Evolutionary conservation across 257 asterid genomes (phyloP).

Genomic region (Hygrophila difformis): DNA sequence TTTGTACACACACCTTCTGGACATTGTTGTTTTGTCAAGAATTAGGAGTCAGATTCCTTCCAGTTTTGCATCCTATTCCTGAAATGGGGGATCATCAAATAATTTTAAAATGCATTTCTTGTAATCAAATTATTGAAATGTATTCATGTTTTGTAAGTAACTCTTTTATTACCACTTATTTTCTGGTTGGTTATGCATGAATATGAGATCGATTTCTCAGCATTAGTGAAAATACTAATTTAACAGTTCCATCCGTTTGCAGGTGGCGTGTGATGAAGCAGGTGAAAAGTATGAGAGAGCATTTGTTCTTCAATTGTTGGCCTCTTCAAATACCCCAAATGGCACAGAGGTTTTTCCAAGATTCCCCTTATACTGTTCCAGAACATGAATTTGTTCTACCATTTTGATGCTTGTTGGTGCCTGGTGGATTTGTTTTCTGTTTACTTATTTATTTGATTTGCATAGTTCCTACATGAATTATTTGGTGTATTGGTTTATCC

Average conservation of each 20-base stretch:
- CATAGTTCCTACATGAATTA: background rate
- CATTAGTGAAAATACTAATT: constrained; percentile 14
- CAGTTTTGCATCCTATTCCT: background rate
- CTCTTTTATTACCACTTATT: background rate
- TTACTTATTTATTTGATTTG: no score
- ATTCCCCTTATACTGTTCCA: constrained; percentile 16
- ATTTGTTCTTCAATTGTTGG: constrained; percentile 68
- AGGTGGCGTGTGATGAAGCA: constrained; percentile 81
- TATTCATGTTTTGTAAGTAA: no score
- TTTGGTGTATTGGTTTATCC: constrained; percentile 6
- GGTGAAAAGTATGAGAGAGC: constrained; percentile 72
- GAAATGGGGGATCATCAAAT: background rate
- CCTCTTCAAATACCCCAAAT: constrained; percentile 30
- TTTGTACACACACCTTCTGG: no score
- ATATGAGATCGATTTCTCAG: constrained; percentile 10
- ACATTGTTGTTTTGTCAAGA: no score
- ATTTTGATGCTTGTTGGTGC: no score
- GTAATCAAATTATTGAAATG: no score
- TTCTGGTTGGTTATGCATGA: background rate
- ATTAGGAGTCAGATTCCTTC: background rate
- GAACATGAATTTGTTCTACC: no score
- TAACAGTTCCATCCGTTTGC: constrained; percentile 25
- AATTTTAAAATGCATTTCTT: no score
- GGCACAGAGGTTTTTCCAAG: constrained; percentile 51
- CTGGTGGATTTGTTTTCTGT: no score